phyloP scores from a whole-genome alignment of 2,329 filamentous ascomycete genomes.

The Basipetospora chlamydospora region DNA sequence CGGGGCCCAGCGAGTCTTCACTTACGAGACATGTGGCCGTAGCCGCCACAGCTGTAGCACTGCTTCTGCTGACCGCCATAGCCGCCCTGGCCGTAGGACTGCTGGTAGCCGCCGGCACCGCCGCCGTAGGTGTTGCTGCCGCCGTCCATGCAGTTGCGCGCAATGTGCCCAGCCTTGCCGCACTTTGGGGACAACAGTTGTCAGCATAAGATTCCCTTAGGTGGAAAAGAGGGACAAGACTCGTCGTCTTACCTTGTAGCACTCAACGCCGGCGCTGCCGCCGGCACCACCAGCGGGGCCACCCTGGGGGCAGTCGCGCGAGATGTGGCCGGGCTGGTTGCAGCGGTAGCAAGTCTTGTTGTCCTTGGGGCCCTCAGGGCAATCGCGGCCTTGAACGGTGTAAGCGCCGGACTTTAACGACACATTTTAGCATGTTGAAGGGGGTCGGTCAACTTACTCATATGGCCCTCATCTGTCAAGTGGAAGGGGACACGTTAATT shows the following conservation, averaged over 20 bases:
- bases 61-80: conserved; percentile 55
- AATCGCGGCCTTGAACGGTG: conserved; percentile 58
- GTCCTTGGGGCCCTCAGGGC: conserved; percentile 78
- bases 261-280: conserved; percentile 48
- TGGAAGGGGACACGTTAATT: conserved; percentile 10
- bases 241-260: conserved; percentile 71
- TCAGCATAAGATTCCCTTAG: too few relatives aligned
- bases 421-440: too few relatives aligned
- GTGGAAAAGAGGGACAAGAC: too few relatives aligned
- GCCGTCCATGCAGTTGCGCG: conserved; percentile 69
- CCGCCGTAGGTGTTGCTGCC: conserved; percentile 35
- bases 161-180: conserved; percentile 90
- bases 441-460: conserved; percentile 60
- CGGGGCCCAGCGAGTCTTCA: too few relatives aligned
- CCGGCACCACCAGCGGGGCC: conserved; percentile 29
- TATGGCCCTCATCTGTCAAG: conserved; percentile 49
- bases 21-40: conserved; percentile 85
- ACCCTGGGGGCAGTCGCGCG: conserved; percentile 62
- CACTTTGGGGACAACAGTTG: too few relatives aligned
- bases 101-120: conserved; percentile 29
- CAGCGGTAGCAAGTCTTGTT: conserved; percentile 66
- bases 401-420: neutral
- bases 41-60: conserved; percentile 96
- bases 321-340: conserved; percentile 78
- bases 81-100: conserved; percentile 30